Conservation (phyloP, 1,284 basidiomycete species). For the Trametes versicolor region DNA sequence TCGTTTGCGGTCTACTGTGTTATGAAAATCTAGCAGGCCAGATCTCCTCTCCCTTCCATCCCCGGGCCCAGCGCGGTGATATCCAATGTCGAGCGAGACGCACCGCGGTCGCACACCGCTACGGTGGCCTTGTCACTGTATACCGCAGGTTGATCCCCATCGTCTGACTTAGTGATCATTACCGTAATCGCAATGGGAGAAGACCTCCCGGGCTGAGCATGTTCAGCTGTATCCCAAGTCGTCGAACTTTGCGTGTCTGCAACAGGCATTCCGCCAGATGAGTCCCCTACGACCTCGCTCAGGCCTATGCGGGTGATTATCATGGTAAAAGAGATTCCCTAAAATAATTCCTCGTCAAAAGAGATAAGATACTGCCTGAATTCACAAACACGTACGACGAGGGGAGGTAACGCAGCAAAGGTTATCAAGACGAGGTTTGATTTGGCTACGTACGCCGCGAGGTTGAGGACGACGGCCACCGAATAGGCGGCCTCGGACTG, state of each 20-base stretch:
- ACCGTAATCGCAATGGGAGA: slow-evolving; percentile 1
- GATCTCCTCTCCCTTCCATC: too few relatives aligned
- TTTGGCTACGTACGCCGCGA: slow-evolving; percentile 4
- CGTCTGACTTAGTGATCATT: background rate
- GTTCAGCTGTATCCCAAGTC: background rate
- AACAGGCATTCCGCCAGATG: background rate
- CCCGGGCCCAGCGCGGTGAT: too few relatives aligned
- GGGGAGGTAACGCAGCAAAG: slow-evolving; percentile 7
- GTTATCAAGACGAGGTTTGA: slow-evolving; percentile 2
- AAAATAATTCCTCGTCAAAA: background rate
- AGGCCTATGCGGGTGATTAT: slow-evolving; percentile 13
- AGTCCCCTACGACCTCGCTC: slow-evolving; percentile 1
- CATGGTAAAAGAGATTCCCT: slow-evolving; percentile 14
- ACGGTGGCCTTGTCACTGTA: background rate
- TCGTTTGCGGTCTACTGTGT: too few relatives aligned
- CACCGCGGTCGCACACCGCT: too few relatives aligned
- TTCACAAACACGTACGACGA: slow-evolving; percentile 3
- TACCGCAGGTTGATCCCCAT: background rate
- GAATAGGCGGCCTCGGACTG: slow-evolving; percentile 7
- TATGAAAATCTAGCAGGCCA: too few relatives aligned
- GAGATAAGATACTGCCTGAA: background rate
- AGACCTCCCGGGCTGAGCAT: background rate
- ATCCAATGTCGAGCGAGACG: background rate
- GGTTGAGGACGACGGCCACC: slow-evolving; percentile 3
- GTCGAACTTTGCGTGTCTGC: background rate